Base-by-base conservation (phyloP, 441 rosid species). In the Corymbia calophylla region DNA sequence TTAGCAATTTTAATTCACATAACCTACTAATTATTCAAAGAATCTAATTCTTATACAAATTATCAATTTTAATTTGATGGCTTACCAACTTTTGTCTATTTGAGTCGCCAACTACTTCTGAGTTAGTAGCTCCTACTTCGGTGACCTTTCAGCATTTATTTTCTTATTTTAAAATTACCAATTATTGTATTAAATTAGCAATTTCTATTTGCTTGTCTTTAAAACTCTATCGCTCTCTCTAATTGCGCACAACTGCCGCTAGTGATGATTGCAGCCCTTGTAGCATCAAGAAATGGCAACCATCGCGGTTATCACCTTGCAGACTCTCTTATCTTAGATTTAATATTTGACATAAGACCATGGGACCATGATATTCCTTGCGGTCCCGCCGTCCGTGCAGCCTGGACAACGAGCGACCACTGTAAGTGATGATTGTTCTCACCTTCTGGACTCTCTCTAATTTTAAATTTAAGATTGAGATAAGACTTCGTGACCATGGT, bases 301-400 rank as follows among this genome's bases (percentile, higher is more conserved):
- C 19, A 2, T 32, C 73, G 0, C 0, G 6, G 73, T n/a, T n/a
- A 64, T 15, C 8, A 64, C 73, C 0, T 66, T 31, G 23, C 44
- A 17, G 44, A 66, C 39, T 23, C 77, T 66, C 77, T 19, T 17
- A 16, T 18, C 44, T 39, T 39, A 39, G 44, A 39, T 39, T 39
- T 39, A 39, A 39, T 6, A 66, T 66, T 66, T 66, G 23, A 11
- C 13, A 17, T 19, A 32, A 17, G 77, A 66, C 23, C 77, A 66
- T 8, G 73, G 15, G 73, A 66, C 39, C 73, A 66, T 39, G 21
- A 32, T 39, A 66, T 31, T 66, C 39, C 73, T 3, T n/a, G 39
- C 4, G 21, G 21, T 4, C 73, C 0, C 18, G 21, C 73, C 8
- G 39, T 10, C 73, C 39, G 2, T 66, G 39, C 0, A n/a, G 35